Base-by-base conservation (phyloP, 2,329 filamentous ascomycete species). In the Dactylonectria macrodidyma region DNA sequence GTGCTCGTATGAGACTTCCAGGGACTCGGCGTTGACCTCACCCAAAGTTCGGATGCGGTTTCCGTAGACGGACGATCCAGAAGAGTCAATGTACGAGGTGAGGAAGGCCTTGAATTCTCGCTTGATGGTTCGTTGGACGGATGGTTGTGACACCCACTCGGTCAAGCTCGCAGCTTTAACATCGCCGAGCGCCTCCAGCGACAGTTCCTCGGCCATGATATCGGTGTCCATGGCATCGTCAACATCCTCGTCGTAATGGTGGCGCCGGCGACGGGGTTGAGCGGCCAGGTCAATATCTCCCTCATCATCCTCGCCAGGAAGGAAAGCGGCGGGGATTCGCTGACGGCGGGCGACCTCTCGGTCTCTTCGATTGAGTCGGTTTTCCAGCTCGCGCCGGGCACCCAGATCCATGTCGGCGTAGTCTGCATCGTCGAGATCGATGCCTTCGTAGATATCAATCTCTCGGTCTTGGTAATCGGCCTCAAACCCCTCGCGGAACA, bases 61-160 rank as follows among this genome's bases (percentile, higher is more conserved):
- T 61, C 96, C 96, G 80, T 99, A 99, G 58, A 99, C 95, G 0
- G 96, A 99, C 5, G 90, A 92, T 62, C 95, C 95, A 71, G 92
- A 91, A 61, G 95, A 91, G 77, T 99, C 96, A 6, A 92, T 97
- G 80, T 97, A 98, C 75, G 98, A 95, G 11, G 96, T 98, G 76
- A 99, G 85, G 85, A 99, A 99, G 3, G 93, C 92, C 81, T 97
- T 97, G 89, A 99, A 99, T 82, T 99, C 96, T 76, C 95, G 90
- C 78, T 95, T 95, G 81, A 99, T 96, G 1, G 95, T 97, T 74
- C 94, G 90, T 82, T 97, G 94, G 12, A 99, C 96, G 14, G 94
- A 90, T 3, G 94, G 93, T 75, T 95, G 92, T 14, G 94, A 91
- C 48, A 99, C 93, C 97, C 97, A 99, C 72, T 99, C 96, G 0